Conservation (phyloP, 371 early-diverging fungal genomes). For the Batrachochytrium dendrobatidis region DNA sequence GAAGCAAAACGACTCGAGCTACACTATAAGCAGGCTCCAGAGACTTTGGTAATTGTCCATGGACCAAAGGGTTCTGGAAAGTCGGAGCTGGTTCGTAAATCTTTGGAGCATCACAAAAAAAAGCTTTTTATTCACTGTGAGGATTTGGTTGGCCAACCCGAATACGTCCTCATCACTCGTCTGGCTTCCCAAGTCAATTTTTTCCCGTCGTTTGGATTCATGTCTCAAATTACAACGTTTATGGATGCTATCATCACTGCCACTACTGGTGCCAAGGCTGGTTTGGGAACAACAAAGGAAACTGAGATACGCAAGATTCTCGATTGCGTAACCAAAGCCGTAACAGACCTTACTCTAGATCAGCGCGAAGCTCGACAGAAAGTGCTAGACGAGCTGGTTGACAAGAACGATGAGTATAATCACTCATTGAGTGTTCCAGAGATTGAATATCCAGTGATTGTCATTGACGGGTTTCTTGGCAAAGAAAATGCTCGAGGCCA, state of each 20-base stretch:
- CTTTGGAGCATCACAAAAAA: conserved; percentile 30
- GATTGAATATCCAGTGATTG: conserved; percentile 67
- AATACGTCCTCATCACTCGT: conserved; percentile 39
- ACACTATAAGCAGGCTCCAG: conserved; percentile 65
- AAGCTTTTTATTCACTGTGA: conserved; percentile 74
- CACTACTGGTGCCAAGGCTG: conserved; percentile 82
- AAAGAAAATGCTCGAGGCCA: conserved; percentile 54
- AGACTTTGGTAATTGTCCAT: conserved; percentile 45
- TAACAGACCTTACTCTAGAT: conserved; percentile 21
- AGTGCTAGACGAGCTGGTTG: background rate
- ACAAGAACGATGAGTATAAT: background rate
- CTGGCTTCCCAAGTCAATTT: conserved; percentile 50
- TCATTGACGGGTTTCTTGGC: conserved; percentile 79
- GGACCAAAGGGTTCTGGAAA: conserved; percentile 57
- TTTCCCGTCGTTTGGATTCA: conserved; percentile 56
- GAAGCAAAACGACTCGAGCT: conserved; percentile 49
- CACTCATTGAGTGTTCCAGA: conserved; percentile 1
- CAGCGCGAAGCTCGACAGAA: conserved; percentile 9
- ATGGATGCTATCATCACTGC: conserved; percentile 75
- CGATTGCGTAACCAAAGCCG: conserved; percentile 43
- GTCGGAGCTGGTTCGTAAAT: conserved; percentile 40
- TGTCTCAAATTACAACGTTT: conserved; percentile 57
- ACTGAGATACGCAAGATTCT: conserved; percentile 46
- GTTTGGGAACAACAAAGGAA: conserved; percentile 42
- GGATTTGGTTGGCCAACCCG: conserved; percentile 62